Conservation (phyloP, 2,329 filamentous ascomycete species). For the Paradendryphiella salina region DNA sequence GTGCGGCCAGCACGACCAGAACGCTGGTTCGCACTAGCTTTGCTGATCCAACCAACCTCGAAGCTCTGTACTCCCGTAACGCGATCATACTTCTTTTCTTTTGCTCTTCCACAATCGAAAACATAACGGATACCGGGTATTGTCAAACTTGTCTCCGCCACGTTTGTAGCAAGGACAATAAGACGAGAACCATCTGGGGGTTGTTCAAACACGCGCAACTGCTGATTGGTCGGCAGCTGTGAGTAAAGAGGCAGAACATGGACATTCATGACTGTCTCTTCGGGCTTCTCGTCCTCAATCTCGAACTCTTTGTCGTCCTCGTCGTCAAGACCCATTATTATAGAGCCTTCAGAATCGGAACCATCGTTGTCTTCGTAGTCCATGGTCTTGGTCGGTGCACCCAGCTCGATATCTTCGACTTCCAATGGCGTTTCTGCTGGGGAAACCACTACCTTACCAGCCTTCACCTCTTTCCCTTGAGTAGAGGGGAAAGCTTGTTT, state of each 20-base stretch:
- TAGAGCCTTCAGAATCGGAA: conserved; percentile 60
- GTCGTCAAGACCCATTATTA: conserved; percentile 63
- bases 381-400: conserved; percentile 46
- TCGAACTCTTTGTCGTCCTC: conserved; percentile 68
- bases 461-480: conserved; percentile 54
- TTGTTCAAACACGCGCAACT: conserved; percentile 85
- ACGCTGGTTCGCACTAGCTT: conserved; percentile 90
- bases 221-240: conserved; percentile 84
- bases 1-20: conserved; percentile 94
- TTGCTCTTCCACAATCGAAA: conserved; percentile 89
- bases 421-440: conserved; percentile 79
- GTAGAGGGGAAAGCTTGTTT: conserved; percentile 66
- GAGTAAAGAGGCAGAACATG: conserved; percentile 95
- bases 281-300: conserved; percentile 65
- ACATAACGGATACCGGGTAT: conserved; percentile 95
- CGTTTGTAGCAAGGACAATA: conserved; percentile 91
- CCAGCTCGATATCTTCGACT: conserved; percentile 84
- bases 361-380: conserved; percentile 52
- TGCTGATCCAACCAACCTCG: conserved; percentile 94
- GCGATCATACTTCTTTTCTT: conserved; percentile 88
- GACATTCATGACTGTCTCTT: conserved; percentile 66
- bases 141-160: conserved; percentile 94
- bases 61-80: conserved; percentile 92
- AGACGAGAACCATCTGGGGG: conserved; percentile 80
- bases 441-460: conserved; percentile 72